A percentile compares a stretch with the other conserved stretches of the same genome.
phyloP scores from a whole-genome alignment of 2,329 filamentous ascomycete genomes.

The Thielaviopsis populi region DNA sequence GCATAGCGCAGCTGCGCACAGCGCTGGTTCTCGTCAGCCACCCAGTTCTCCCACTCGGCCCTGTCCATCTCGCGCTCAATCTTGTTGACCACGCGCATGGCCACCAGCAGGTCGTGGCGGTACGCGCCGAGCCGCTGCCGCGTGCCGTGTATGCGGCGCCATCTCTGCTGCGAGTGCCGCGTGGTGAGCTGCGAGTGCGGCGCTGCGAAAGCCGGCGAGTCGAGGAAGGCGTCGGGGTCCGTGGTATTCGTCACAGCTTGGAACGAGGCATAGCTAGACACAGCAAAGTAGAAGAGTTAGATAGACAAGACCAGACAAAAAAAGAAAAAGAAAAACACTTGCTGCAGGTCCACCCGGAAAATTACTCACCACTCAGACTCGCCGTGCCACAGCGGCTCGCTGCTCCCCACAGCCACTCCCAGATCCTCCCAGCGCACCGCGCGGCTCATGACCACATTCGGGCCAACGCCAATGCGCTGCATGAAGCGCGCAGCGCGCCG shows the following conservation, averaged over 20 bases:
- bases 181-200: constrained; percentile 31
- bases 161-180: constrained; percentile 27
- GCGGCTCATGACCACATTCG: constrained; percentile 68
- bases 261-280: constrained; percentile 46
- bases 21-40: constrained; percentile 59
- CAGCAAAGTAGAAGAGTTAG: not conserved
- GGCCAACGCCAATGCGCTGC: constrained; percentile 61
- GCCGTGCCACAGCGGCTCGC: constrained; percentile 1
- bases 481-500: constrained; percentile 68
- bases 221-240: constrained; percentile 42
- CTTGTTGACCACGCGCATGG: constrained; percentile 75
- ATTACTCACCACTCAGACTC: constrained; percentile 13
- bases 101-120: constrained; percentile 79
- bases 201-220: constrained; percentile 32
- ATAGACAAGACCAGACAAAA: not conserved
- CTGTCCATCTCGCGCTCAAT: constrained; percentile 75
- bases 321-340: too few relatives aligned
- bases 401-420: constrained; percentile 41
- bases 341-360: too few relatives aligned
- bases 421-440: constrained; percentile 73
- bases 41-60: constrained; percentile 89
- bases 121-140: constrained; percentile 71
- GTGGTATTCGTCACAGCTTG: constrained; percentile 41
- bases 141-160: constrained; percentile 58
- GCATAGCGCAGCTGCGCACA: constrained; percentile 44